Base-by-base conservation (phyloP, 2,329 filamentous ascomycete species). In the Diatrype stigma region DNA sequence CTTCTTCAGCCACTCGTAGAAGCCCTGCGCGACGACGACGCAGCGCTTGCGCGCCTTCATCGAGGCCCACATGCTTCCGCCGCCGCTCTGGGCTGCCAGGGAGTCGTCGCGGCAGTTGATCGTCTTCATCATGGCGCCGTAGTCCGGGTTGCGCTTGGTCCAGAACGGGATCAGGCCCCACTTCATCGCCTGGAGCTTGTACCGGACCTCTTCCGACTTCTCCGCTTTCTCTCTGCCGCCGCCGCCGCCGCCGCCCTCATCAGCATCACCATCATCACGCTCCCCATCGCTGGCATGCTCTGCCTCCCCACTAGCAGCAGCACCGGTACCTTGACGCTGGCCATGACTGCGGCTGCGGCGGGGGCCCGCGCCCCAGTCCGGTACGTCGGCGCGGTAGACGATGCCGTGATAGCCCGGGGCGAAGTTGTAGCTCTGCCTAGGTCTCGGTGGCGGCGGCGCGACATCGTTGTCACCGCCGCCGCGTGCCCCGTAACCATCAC, bases 21-120 rank as follows among this genome's bases (percentile, higher is more conserved):
- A 99, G 1, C 94, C 94, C 69, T 96, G 87, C 10, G 89, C 91
- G 6, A 96, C 66, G 10, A 97, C 84, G 21, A 97, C 77, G 67
- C 94, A 97, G 28, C 94, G 80, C 71, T 96, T 96, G 59, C 80
- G 82, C 54, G 85, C 84, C 72, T 96, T 96, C 88, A 97, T 95
- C 1, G 81, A 84, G 40, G 82, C 87, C 94, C 94, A 97, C 85
- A 97, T 89, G 11, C 92, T 91, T 5, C 85, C 81, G 11, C 92
- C 91, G 6, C 85, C 81, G n/a, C n/a, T n/a, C n/a, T n/a, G 8
- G 86, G 79, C 10, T 86, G 81, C 76, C 19, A 97, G 74, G 1
- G 90, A 94, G 69, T 97, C 93, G 63, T 93, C 89, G 3, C 93
- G 85, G 67, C 93, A 97, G 70, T 99, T 97, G 69, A 97, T 97